Base-by-base conservation (phyloP, 2,329 filamentous ascomycete genomes). In the Scedosporium aurantiacum region DNA sequence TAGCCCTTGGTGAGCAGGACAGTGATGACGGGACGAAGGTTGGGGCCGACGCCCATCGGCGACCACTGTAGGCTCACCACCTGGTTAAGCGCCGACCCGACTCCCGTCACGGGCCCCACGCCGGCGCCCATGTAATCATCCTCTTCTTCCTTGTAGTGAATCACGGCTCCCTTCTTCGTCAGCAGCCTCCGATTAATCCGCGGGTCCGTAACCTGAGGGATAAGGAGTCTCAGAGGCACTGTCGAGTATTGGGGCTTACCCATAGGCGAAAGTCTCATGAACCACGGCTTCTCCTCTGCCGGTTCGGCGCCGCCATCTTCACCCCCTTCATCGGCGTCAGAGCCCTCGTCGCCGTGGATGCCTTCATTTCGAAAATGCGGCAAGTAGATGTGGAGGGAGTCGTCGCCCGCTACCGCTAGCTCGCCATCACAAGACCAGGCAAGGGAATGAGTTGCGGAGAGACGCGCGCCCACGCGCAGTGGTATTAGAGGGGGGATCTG, bases 391-490 rank as follows among this genome's bases (percentile, higher is more conserved):
- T 78, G 74, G 32, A 83, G 72, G 50, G 78, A 79, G 67, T 85
- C 82, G 63, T 82, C 79, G n/a, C 79, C 78, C 2, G 76, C 78
- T 37, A 84, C 74, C 40, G 82, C 82, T 4, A 85, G 73, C 66
- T 84, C 82, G 25, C 78, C 80, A 60, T 85, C 82, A 63, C 78
- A 78, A 23, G 82, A 85, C 79, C 82, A 84, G 41, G 78, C 67
- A 7, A 78, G 65, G 1, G 74, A 71, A 62, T 76, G 75, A 4
- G 73, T 73, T 28, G 76, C 75, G 63, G 79, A 69, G 18, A 78
- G 76, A 4, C 78, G 71, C 10, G 76, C 74, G 43, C 71, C 71
- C 21, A 82, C 69, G 56, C 71, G 68, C 23, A 81, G 71, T 2
- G 76, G 72, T 65, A 78, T 77, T 7, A 84, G 73, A 1, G 79